Evolutionary conservation across 2,329 filamentous ascomycete genomes (phyloP).

Genomic region (Immersiporthe knoxdaviesiana): DNA sequence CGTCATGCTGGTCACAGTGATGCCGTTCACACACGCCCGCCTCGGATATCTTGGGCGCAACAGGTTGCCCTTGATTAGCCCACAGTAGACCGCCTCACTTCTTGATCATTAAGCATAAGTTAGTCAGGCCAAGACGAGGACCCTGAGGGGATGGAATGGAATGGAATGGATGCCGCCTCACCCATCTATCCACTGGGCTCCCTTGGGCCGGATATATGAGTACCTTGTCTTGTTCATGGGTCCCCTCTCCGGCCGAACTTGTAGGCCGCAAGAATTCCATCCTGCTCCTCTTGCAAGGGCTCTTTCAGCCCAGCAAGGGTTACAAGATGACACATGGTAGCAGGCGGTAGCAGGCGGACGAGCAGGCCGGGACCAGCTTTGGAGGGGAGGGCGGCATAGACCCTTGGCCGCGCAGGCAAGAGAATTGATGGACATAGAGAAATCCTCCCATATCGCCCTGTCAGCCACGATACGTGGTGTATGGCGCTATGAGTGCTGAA

Average conservation of each 20-base stretch:
- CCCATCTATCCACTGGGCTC: not conserved
- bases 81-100: not conserved
- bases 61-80: not conserved
- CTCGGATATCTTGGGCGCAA: not conserved
- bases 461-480: not conserved
- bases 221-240: not conserved
- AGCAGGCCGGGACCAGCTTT: not conserved
- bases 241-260: not conserved
- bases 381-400: not conserved
- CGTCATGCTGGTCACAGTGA: not conserved
- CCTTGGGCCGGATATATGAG: not conserved
- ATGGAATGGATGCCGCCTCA: not conserved
- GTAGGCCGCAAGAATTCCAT: not conserved
- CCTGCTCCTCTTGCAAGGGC: conserved; percentile 1
- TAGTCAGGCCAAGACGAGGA: conserved; percentile 3
- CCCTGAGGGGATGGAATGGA: not conserved
- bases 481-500: not conserved
- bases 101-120: not conserved
- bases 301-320: conserved; percentile 2
- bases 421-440: not conserved
- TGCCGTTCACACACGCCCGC: not conserved
- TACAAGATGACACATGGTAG: not conserved
- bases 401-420: not conserved
- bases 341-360: not conserved
- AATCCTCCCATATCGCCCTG: not conserved